These are phyloP conservation scores for Juncus inflexus DNA, from an alignment of 176 grass and related monocot genomes.

Conservation along the genomic window DNA sequence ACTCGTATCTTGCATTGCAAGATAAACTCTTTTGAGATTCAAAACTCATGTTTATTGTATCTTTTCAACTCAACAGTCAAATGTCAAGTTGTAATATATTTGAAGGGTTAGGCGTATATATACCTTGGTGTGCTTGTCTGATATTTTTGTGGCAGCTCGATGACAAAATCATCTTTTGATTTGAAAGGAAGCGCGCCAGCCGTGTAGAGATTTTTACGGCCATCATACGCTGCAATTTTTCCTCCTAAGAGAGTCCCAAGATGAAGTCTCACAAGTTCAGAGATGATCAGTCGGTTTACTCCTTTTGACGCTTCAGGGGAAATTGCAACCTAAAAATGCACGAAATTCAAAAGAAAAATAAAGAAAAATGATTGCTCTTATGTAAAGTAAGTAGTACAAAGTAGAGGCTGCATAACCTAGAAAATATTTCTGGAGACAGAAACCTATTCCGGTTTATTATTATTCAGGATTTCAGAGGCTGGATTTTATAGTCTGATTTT, in stretches of 20 bases:
- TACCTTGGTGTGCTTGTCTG: neutral
- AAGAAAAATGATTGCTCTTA: too few species aligned
- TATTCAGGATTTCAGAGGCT: too few species aligned
- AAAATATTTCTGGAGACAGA: too few species aligned
- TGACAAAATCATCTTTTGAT: constrained; percentile 32
- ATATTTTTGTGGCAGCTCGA: constrained; percentile 21
- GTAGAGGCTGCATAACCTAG: too few species aligned
- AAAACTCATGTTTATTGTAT: neutral
- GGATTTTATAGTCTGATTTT: too few species aligned
- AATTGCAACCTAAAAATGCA: constrained; percentile 40
- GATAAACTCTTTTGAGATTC: neutral
- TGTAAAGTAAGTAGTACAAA: too few species aligned
- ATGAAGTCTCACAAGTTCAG: constrained; percentile 32
- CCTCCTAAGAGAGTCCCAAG: constrained; percentile 30
- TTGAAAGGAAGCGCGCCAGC: constrained; percentile 44
- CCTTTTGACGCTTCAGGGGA: constrained; percentile 21
- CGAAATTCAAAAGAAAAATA: too few species aligned
- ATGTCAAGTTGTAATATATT: neutral
- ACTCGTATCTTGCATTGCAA: too few species aligned
- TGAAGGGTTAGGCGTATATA: neutral
- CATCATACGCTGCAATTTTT: constrained; percentile 48
- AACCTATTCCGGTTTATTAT: too few species aligned
- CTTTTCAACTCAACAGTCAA: neutral
- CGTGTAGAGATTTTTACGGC: constrained; percentile 48
- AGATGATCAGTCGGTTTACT: constrained; percentile 35